Conservation (phyloP, 495 filamentous ascomycete genomes). For the Tricharina praecox region DNA sequence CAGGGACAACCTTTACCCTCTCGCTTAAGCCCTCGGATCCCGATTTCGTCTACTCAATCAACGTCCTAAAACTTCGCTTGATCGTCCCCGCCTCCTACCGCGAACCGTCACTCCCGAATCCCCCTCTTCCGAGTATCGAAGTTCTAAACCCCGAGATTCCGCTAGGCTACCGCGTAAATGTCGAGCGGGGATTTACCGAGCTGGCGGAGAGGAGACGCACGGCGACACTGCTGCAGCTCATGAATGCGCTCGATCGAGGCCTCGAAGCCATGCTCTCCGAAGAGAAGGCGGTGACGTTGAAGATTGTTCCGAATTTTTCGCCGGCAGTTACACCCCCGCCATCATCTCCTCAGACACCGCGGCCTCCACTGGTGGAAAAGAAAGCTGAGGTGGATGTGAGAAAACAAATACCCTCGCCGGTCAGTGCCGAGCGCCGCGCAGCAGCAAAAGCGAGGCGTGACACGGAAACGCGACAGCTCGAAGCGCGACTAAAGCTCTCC, state of each 20-base stretch:
- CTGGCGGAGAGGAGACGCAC: slow-evolving; percentile 41
- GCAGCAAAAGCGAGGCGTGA: slow-evolving; percentile 48
- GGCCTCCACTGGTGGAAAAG: slow-evolving; percentile 25
- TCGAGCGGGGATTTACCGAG: slow-evolving; percentile 59
- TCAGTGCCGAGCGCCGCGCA: slow-evolving; percentile 39
- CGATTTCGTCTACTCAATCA: slow-evolving; percentile 68
- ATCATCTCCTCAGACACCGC: slow-evolving; percentile 14
- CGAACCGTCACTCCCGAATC: slow-evolving; percentile 15
- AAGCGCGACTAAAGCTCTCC: slow-evolving; percentile 56
- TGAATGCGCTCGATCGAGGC: slow-evolving; percentile 57
- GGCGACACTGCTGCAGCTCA: slow-evolving; percentile 47
- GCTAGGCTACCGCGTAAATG: slow-evolving; percentile 62
- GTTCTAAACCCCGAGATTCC: slow-evolving; percentile 66
- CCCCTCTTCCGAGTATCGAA: slow-evolving; percentile 36
- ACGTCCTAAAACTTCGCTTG: slow-evolving; percentile 54
- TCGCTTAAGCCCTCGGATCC: slow-evolving; percentile 64
- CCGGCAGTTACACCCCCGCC: slow-evolving; percentile 6
- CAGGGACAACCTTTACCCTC: slow-evolving; percentile 40
- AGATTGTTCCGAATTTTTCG: slow-evolving; percentile 46
- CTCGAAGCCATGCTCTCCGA: slow-evolving; percentile 56
- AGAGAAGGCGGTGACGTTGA: slow-evolving; percentile 61
- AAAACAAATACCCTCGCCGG: slow-evolving; percentile 12
- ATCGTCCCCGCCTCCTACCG: slow-evolving; percentile 51
- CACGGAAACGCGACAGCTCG: slow-evolving; percentile 53
- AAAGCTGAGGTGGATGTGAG: not conserved